Percentiles rank a stretch among this genome's conserved stretches.
phyloP scores from a whole-genome alignment of 208 protist species.

The Leishmania gerbilli region DNA sequence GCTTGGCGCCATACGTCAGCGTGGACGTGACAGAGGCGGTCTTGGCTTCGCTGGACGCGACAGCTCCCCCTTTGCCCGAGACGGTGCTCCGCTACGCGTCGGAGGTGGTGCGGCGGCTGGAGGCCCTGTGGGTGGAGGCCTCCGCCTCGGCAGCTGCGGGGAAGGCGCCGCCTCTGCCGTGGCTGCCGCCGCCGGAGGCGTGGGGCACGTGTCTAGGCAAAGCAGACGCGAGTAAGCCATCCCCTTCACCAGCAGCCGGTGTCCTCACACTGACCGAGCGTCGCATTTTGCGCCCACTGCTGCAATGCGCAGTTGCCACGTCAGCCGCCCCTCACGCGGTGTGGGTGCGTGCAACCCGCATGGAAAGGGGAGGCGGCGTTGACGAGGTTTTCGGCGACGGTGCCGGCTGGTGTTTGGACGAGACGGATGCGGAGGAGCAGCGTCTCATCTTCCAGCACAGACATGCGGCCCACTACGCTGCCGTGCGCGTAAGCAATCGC shows the following conservation, averaged over 20 bases:
- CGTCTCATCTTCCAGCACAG: slow-evolving; percentile 23
- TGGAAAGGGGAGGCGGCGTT: background rate
- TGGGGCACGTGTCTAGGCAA: slow-evolving; percentile 3
- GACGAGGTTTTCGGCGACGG: background rate
- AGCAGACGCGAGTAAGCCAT: background rate
- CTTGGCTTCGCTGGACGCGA: slow-evolving; percentile 7
- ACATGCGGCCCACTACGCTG: slow-evolving; percentile 10
- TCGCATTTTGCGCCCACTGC: slow-evolving; percentile 9
- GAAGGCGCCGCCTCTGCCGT: slow-evolving; percentile 1
- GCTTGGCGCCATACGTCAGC: slow-evolving; percentile 3
- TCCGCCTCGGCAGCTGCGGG: background rate
- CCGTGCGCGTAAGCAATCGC: slow-evolving; percentile 5
- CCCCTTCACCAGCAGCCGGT: background rate
- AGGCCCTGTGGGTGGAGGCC: background rate
- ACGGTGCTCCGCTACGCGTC: slow-evolving; percentile 13
- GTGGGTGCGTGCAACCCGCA: slow-evolving; percentile 13
- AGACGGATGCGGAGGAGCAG: background rate
- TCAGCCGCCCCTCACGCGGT: slow-evolving; percentile 16
- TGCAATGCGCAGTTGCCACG: slow-evolving; percentile 28
- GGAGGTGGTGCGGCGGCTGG: slow-evolving; percentile 14
- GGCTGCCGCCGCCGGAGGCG: slow-evolving; percentile 6
- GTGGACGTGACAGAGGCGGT: slow-evolving; percentile 31
- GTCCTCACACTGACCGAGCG: slow-evolving; percentile 12
- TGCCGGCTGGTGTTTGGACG: background rate
- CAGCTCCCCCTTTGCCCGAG: slow-evolving; percentile 13